These are phyloP conservation scores for Fusarium nisikadoi DNA, from an alignment of 2,329 filamentous ascomycete species.

Conservation along the genomic window DNA sequence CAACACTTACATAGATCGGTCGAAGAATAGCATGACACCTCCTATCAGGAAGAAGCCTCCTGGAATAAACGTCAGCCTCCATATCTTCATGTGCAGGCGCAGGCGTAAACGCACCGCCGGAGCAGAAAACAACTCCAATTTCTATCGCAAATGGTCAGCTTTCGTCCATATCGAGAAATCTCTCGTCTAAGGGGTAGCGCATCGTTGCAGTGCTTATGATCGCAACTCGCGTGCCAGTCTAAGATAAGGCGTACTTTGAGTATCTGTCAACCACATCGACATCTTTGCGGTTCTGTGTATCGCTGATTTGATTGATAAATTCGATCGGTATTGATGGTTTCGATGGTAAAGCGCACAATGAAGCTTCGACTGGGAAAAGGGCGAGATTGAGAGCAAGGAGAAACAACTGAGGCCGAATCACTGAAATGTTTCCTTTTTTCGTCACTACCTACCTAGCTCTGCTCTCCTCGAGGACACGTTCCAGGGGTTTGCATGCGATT, in stretches of 20 bases:
- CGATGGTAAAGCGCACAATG: not conserved
- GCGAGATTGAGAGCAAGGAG: conserved; percentile 21
- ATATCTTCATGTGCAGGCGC: conserved; percentile 40
- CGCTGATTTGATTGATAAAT: not conserved
- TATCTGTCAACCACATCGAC: conserved; percentile 95
- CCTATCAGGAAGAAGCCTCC: conserved; percentile 95
- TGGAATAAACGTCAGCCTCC: conserved; percentile 52
- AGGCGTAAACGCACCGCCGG: conserved; percentile 78
- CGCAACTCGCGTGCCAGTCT: conserved; percentile 11
- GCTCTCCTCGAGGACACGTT: conserved; percentile 33
- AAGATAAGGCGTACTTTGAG: conserved; percentile 78
- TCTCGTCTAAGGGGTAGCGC: not conserved
- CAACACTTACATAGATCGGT: conserved; percentile 83
- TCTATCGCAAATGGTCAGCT: conserved; percentile 67
- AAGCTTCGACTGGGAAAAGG: conserved; percentile 7
- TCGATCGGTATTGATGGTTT: not conserved
- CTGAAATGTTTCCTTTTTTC: conserved; percentile 34
- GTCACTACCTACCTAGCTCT: conserved; percentile 21
- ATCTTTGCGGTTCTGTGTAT: conserved; percentile 49
- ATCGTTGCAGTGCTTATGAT: not conserved
- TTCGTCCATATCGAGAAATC: not conserved
- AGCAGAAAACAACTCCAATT: conserved; percentile 97
- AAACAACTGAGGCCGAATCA: conserved; percentile 29
- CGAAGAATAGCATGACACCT: conserved; percentile 97
- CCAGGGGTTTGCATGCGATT: conserved; percentile 37